Conservation (phyloP, 2,329 filamentous ascomycete species). For the Colletotrichum sp. region DNA sequence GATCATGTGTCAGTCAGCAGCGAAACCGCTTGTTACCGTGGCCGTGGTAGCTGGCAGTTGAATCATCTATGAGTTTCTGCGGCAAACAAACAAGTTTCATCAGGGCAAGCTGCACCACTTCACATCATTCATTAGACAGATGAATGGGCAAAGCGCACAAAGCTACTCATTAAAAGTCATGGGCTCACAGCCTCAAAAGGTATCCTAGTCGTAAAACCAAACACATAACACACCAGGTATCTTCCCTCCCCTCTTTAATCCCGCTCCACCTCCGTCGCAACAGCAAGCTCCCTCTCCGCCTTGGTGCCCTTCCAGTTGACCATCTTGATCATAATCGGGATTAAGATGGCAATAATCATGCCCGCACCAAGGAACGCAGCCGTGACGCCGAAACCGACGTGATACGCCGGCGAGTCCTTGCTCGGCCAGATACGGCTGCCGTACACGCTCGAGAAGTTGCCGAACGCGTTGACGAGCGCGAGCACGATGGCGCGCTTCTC, state of each 20-base stretch:
- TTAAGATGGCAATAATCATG: conserved; percentile 26
- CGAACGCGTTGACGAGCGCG: conserved; percentile 34
- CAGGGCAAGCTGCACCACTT: not conserved
- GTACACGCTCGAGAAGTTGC: conserved; percentile 35
- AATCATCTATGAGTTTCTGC: fast-evolving
- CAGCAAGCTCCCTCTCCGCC: conserved; percentile 19
- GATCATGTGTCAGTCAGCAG: not conserved
- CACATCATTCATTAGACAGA: not conserved
- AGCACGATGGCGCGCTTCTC: conserved; percentile 37
- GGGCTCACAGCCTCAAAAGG: not conserved
- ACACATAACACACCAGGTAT: not conserved
- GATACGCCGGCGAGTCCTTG: conserved; percentile 28
- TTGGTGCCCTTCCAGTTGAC: conserved; percentile 21
- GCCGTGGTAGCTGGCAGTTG: not conserved
- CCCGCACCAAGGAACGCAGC: conserved; percentile 30
- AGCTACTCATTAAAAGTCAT: not conserved
- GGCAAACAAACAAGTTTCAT: not conserved
- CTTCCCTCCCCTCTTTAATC: not conserved
- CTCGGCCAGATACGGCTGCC: conserved; percentile 34
- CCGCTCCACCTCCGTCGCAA: not conserved
- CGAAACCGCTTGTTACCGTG: fast-evolving
- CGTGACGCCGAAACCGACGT: conserved; percentile 32
- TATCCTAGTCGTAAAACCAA: not conserved
- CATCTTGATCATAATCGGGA: conserved; percentile 25
- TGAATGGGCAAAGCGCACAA: not conserved